Conservation (phyloP, 345 rosid species). For the Populus ilicifolia region DNA sequence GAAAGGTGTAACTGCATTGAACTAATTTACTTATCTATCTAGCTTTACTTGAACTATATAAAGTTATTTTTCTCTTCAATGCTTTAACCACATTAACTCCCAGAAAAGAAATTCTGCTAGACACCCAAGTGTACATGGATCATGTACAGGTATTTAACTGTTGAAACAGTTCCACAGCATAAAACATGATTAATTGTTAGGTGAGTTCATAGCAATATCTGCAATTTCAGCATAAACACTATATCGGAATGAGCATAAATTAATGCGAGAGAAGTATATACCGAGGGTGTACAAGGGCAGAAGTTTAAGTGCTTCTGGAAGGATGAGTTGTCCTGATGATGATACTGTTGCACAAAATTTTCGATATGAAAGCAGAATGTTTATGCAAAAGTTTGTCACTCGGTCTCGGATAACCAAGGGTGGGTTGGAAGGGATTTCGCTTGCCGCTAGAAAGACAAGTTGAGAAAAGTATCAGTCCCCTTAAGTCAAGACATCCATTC, state of each 20-base stretch:
- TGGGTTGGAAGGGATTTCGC: conserved; percentile 66
- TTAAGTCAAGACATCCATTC: neutral
- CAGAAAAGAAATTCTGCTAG: neutral
- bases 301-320: conserved; percentile 97
- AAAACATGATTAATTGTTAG: neutral
- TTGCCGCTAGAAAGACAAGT: conserved; percentile 50
- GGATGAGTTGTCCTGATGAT: conserved; percentile 91
- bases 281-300: conserved; percentile 89
- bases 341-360: conserved; percentile 95
- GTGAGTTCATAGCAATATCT: neutral
- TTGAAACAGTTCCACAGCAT: neutral
- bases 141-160: neutral
- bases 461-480: conserved; percentile 5
- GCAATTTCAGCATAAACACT: neutral
- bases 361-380: conserved; percentile 74
- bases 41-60: neutral
- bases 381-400: conserved; percentile 66
- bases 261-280: conserved; percentile 19
- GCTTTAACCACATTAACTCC: neutral
- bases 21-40: neutral
- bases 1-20: neutral
- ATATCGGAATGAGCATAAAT: neutral
- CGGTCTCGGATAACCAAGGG: conserved; percentile 63
- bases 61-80: neutral
- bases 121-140: neutral